Conservation (phyloP, 176 grass and related monocot genomes). For the Cenchrus americanus region DNA sequence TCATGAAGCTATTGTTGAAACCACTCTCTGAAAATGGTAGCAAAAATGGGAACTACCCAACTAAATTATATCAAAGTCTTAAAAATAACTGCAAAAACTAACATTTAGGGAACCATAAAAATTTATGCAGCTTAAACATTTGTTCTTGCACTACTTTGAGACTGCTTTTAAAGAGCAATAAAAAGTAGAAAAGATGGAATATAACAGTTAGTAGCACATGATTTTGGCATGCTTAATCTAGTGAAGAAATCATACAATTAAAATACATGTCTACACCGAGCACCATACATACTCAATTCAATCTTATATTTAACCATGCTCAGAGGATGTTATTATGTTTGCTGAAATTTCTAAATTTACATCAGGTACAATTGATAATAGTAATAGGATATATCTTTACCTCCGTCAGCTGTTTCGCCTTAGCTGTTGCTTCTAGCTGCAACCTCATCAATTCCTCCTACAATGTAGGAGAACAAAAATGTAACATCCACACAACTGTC, state of each 20-base stretch:
- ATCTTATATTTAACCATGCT: background rate
- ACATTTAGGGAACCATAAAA: slow-evolving; percentile 2
- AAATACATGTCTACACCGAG: background rate
- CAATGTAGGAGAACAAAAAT: slow-evolving; percentile 23
- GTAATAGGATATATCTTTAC: slow-evolving; percentile 45
- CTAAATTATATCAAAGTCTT: background rate
- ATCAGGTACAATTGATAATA: background rate
- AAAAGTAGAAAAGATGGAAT: slow-evolving; percentile 4
- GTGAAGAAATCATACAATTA: background rate
- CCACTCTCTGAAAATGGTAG: slow-evolving; percentile 23
- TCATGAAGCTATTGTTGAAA: slow-evolving; percentile 27
- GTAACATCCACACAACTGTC: slow-evolving; percentile 8
- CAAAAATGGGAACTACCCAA: background rate
- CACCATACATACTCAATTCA: background rate
- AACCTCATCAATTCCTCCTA: slow-evolving; percentile 90
- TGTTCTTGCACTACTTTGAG: background rate
- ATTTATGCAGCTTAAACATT: background rate
- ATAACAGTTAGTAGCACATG: background rate
- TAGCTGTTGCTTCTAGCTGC: slow-evolving; percentile 80
- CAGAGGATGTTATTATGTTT: background rate
- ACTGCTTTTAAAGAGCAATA: background rate
- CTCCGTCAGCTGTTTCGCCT: slow-evolving; percentile 75
- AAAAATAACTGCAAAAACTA: slow-evolving; percentile 6
- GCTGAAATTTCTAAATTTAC: background rate
- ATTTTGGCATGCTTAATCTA: background rate